Evolutionary conservation across 1,284 basidiomycete genomes (phyloP).

Genomic region (Cryptococcus depauperatus): DNA sequence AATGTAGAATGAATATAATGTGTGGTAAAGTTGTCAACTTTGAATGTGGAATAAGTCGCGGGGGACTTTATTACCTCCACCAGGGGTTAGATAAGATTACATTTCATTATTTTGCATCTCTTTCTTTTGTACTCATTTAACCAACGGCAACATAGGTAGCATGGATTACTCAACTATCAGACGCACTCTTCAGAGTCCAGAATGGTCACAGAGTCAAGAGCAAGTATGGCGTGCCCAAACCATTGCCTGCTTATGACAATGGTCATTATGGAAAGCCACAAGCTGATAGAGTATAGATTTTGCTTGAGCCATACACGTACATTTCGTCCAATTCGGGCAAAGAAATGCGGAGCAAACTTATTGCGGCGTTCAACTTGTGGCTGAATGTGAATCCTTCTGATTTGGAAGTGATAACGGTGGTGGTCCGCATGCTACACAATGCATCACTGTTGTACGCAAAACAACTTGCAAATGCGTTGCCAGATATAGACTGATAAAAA

Average conservation of each 20-base stretch:
- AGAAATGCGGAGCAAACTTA: slow-evolving; percentile 80
- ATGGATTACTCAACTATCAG: slow-evolving; percentile 31
- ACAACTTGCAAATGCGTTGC: neutral
- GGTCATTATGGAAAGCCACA: no score
- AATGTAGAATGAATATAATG: no score
- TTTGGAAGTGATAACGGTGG: slow-evolving; percentile 62
- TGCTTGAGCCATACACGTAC: slow-evolving; percentile 86
- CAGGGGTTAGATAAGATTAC: no score
- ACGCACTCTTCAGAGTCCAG: slow-evolving; percentile 14
- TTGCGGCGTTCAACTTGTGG: slow-evolving; percentile 93
- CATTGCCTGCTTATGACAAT: neutral
- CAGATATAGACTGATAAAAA: neutral
- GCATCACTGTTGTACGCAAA: slow-evolving; percentile 77
- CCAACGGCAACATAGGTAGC: no score
- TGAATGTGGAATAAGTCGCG: no score
- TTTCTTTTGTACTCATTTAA: no score
- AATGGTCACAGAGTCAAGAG: slow-evolving; percentile 45
- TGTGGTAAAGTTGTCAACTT: no score
- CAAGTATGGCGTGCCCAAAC: slow-evolving; percentile 30
- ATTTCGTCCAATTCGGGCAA: slow-evolving; percentile 82
- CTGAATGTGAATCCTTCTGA: slow-evolving; percentile 67
- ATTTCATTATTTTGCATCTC: no score
- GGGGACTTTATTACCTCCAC: no score
- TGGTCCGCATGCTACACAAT: slow-evolving; percentile 90
- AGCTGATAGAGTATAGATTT: slow-evolving; percentile 45